These are phyloP conservation scores for Solanum pennellii DNA, from an alignment of 257 asterid species.

Conservation along the genomic window DNA sequence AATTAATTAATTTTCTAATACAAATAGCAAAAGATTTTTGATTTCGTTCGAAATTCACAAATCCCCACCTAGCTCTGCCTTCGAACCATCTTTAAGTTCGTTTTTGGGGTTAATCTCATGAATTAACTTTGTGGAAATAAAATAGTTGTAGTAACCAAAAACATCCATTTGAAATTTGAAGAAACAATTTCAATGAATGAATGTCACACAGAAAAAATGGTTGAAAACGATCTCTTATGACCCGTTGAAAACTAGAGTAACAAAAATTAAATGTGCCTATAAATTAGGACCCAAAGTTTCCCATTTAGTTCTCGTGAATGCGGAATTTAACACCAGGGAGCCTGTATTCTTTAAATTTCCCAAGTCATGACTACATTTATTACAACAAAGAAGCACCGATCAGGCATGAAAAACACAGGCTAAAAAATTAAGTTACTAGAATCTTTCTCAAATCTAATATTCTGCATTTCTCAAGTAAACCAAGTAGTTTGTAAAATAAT, in stretches of 20 bases:
- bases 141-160: not conserved
- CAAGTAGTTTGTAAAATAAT: not conserved
- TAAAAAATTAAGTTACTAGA: not conserved
- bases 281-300: not conserved
- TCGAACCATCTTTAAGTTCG: too few relatives aligned
- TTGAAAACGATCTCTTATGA: not conserved
- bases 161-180: not conserved
- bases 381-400: not conserved
- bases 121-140: not conserved
- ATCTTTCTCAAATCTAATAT: not conserved
- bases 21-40: too few relatives aligned
- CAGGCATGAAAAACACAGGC: not conserved
- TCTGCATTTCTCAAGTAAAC: not conserved
- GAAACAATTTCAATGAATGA: not conserved
- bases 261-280: not conserved
- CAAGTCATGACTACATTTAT: not conserved
- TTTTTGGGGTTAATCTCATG: not conserved
- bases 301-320: not conserved
- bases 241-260: not conserved
- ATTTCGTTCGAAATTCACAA: too few relatives aligned
- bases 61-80: too few relatives aligned
- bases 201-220: not conserved
- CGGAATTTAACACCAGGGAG: not conserved
- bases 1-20: too few relatives aligned
- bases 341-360: not conserved